A percentile compares a stretch with the other conserved stretches of the same genome.
Conservation (phyloP, 2,329 filamentous ascomycete genomes). For the Penicillium corylophilum region DNA sequence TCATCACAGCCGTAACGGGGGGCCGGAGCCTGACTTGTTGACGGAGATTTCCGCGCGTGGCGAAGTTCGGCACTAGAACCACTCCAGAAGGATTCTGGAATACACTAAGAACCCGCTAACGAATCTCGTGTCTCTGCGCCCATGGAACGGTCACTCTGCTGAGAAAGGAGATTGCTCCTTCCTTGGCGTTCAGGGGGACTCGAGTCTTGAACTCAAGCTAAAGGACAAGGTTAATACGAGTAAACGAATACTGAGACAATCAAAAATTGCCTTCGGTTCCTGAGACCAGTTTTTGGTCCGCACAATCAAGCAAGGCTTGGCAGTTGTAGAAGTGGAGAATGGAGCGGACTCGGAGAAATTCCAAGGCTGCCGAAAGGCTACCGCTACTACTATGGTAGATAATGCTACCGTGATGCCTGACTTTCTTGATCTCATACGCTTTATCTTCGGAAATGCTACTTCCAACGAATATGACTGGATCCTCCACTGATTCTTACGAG, state of each 20-base stretch:
- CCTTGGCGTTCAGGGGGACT: neutral
- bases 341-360: neutral
- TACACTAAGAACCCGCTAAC: slow-evolving; percentile 21
- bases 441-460: no score
- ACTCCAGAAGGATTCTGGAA: slow-evolving; percentile 36
- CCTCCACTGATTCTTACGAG: no score
- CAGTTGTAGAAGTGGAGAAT: neutral
- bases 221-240: no score
- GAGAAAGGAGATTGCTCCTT: slow-evolving; percentile 5
- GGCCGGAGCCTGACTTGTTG: neutral
- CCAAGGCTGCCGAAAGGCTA: no score
- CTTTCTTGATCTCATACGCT: no score
- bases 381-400: no score
- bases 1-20: neutral
- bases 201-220: no score
- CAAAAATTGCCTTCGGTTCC: slow-evolving; percentile 4
- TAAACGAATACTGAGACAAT: neutral
- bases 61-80: slow-evolving; percentile 27
- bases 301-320: slow-evolving; percentile 3
- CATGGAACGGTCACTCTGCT: neutral
- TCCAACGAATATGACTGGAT: no score
- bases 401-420: no score
- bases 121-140: slow-evolving; percentile 1
- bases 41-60: slow-evolving; percentile 13
- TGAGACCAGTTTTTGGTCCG: slow-evolving; percentile 4